Conservation (phyloP, 2,329 filamentous ascomycete species). For the Curvularia hawaiiensis region DNA sequence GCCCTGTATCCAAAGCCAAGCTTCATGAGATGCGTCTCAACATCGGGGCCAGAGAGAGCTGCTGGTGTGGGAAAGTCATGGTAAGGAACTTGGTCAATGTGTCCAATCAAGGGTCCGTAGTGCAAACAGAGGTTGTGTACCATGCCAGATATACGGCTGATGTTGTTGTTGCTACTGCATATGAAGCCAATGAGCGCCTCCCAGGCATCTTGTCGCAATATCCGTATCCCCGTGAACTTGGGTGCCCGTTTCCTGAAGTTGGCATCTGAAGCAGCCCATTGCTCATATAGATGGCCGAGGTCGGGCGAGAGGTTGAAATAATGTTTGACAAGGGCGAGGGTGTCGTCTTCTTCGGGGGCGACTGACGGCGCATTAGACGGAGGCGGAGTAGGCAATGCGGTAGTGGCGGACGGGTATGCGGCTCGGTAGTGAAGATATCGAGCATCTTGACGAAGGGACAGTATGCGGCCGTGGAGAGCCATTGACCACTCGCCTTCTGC, state of each 20-base stretch:
- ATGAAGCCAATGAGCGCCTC: constrained; percentile 94
- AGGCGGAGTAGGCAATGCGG: constrained; percentile 45
- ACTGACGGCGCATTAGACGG: constrained; percentile 45
- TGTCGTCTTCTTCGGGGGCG: constrained; percentile 66
- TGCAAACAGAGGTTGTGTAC: constrained; percentile 87
- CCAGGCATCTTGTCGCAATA: constrained; percentile 94
- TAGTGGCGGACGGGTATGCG: constrained; percentile 56
- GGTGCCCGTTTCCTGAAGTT: constrained; percentile 90
- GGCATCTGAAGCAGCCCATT: constrained; percentile 84
- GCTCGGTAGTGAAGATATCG: constrained; percentile 80
- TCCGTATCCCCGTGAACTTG: constrained; percentile 87
- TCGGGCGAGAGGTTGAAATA: constrained; percentile 90
- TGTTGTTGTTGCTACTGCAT: constrained; percentile 99
- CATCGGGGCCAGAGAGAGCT: constrained; percentile 71
- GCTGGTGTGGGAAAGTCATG: constrained; percentile 86
- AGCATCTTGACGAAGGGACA: constrained; percentile 83
- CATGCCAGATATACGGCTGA: constrained; percentile 94
- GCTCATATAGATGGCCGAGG: constrained; percentile 74
- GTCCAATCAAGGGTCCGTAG: constrained; percentile 79
- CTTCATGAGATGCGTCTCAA: constrained; percentile 78
- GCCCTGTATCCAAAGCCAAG: constrained; percentile 95
- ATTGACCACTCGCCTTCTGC: constrained; percentile 85
- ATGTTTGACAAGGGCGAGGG: constrained; percentile 73
- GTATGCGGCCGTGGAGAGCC: constrained; percentile 80
- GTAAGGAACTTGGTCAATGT: constrained; percentile 72